Conservation (phyloP, 2,329 filamentous ascomycete genomes). For the Fusarium sp. region DNA sequence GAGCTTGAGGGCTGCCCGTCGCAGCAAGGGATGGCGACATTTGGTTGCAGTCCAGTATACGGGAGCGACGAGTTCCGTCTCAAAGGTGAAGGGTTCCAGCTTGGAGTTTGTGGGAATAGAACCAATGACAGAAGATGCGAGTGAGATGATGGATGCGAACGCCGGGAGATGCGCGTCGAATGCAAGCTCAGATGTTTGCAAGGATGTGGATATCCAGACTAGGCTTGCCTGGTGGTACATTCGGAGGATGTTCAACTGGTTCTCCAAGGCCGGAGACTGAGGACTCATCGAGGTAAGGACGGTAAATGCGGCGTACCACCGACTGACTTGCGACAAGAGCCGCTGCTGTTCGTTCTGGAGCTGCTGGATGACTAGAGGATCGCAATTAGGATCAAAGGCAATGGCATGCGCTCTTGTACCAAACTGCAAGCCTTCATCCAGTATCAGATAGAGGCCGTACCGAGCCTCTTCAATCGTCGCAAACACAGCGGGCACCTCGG, state of each 20-base stretch:
- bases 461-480: constrained; percentile 48
- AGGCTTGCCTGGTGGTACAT: constrained; percentile 51
- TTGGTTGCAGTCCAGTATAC: constrained; percentile 56
- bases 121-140: constrained; percentile 46
- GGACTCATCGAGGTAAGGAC: constrained; percentile 42
- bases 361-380: constrained; percentile 36
- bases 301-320: constrained; percentile 49
- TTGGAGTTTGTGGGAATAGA: constrained; percentile 18
- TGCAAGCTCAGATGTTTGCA: constrained; percentile 47
- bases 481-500: constrained; percentile 49
- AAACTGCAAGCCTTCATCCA: constrained; percentile 55
- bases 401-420: constrained; percentile 42
- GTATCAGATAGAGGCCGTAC: constrained; percentile 50
- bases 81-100: constrained; percentile 52
- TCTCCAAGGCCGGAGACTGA: constrained; percentile 22
- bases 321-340: constrained; percentile 44
- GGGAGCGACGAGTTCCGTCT: constrained; percentile 56
- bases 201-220: constrained; percentile 49
- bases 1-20: constrained; percentile 53
- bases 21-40: constrained; percentile 55
- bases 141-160: constrained; percentile 53
- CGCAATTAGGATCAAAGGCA: constrained; percentile 42
- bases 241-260: constrained; percentile 46
- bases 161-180: constrained; percentile 51
- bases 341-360: constrained; percentile 50